These are phyloP conservation scores for Plasmodium blacklocki DNA, from an alignment of 169 alveolate genomes.

Conservation along the genomic window DNA sequence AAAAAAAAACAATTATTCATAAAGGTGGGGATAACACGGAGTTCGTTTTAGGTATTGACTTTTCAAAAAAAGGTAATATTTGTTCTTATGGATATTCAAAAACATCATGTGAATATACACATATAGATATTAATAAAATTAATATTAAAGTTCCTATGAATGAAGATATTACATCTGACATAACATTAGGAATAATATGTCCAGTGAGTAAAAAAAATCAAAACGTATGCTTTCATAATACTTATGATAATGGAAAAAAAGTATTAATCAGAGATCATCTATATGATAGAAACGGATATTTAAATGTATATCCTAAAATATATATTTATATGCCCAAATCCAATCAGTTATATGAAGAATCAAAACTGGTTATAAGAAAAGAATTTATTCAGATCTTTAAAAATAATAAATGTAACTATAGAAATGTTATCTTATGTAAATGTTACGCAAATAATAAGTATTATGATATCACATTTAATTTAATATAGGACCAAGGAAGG, in stretches of 20 bases:
- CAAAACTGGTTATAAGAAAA: slow-evolving; percentile 4
- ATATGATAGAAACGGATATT: slow-evolving; percentile 33
- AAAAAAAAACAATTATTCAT: slow-evolving; percentile 9
- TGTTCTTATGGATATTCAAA: slow-evolving; percentile 9
- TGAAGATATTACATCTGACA: neutral
- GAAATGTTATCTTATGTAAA: slow-evolving; percentile 24
- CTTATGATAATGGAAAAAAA: slow-evolving; percentile 37
- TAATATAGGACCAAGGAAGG: neutral
- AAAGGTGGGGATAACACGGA: neutral
- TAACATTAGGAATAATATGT: slow-evolving; percentile 28
- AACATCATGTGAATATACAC: slow-evolving; percentile 13
- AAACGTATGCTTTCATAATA: slow-evolving; percentile 38
- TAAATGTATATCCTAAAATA: slow-evolving; percentile 41
- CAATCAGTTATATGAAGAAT: slow-evolving; percentile 20
- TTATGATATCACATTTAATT: slow-evolving; percentile 13
- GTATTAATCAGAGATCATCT: slow-evolving; percentile 37
- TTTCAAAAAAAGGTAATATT: neutral
- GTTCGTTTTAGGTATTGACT: slow-evolving; percentile 22
- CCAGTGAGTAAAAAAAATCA: slow-evolving; percentile 44
- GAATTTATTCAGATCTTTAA: slow-evolving; percentile 3
- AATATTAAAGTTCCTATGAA: slow-evolving; percentile 13
- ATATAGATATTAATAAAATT: slow-evolving; percentile 23
- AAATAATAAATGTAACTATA: neutral
- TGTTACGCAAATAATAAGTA: slow-evolving; percentile 8
- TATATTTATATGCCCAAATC: neutral